phyloP scores from a whole-genome alignment of 2,329 filamentous ascomycete species.

The Metarhizium album region DNA sequence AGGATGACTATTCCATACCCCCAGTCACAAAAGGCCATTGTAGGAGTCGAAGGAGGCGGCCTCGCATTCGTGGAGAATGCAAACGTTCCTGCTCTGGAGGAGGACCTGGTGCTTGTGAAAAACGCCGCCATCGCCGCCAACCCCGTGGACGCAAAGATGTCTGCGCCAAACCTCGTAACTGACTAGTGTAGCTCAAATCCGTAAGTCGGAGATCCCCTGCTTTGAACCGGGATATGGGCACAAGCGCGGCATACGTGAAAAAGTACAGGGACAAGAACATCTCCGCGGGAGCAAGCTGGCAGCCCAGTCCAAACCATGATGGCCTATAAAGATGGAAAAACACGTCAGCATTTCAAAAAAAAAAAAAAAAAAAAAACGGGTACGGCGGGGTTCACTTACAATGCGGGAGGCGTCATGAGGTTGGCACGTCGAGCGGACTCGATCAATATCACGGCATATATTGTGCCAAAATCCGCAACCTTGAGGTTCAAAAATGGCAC shows the following conservation, averaged over 20 bases:
- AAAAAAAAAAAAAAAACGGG: neutral
- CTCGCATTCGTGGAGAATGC: too few relatives aligned
- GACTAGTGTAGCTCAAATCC: neutral
- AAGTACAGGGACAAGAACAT: neutral
- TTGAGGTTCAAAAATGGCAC: neutral
- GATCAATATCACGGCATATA: neutral
- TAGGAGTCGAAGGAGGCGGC: too few relatives aligned
- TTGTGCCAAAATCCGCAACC: neutral
- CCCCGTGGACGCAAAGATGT: neutral
- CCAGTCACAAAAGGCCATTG: too few relatives aligned
- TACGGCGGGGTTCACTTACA: neutral
- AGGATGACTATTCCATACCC: too few relatives aligned
- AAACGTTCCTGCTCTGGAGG: too few relatives aligned
- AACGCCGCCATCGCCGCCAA: too few relatives aligned
- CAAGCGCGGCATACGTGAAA: neutral
- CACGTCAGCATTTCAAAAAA: neutral
- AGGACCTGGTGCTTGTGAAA: too few relatives aligned
- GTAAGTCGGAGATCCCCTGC: neutral
- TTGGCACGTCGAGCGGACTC: neutral
- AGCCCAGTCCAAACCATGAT: neutral
- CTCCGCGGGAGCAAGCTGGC: neutral
- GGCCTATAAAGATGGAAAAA: neutral
- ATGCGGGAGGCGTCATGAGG: neutral
- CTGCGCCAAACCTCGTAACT: neutral
- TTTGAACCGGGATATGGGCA: neutral